Evolutionary conservation across 2,329 filamentous ascomycete species (phyloP), one percentile per base, ranked within the genome.

Genomic region (Stagonosporopsis chrysanthemi): DNA sequence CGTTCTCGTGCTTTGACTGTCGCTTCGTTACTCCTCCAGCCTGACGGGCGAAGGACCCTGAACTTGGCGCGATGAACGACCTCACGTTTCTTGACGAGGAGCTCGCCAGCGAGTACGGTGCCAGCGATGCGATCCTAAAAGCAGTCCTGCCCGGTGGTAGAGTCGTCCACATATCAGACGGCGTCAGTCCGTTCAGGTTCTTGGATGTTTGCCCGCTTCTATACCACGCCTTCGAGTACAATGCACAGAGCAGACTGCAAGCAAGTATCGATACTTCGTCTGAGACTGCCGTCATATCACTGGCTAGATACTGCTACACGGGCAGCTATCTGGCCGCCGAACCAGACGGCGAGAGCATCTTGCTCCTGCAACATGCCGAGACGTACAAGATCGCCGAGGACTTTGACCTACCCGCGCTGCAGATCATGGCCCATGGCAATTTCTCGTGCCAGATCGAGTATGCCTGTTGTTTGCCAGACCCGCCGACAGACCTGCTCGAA

Each of bases 251-350:
- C 12, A 45, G 56, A 12, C 66, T 67, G 2, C 72, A 75, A 47
- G 71, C 77, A 33, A 75, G 71, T 49, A 73, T 81, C 28, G 77
- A 79, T 46, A 73, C 70, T 15, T 63, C 72, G 2, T 77, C 75
- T 3, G 43, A 62, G 6, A 56, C 60, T 11, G 72, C 75, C 6
- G 70, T 76, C 17, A 50, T 71, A 28, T 71, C 73, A 7, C 75
- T 82, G 40, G 64, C 80, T 9, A 73, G 78, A 50, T 80, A 71
- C 62, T 66, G 80, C 46, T 80, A 81, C 61, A 74, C 71, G 5
- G 75, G 75, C 36, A 67, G 67, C 45, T 81, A 81, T 58, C 67
- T 74, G 8, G 53, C 68, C 19, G 47, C 48, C 24, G 53, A 57
- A 7, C 55, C 60, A 11, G 47, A 60, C 8, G 42, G 52, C 4